Evolutionary conservation across 371 early-diverging fungal species (phyloP).

Genomic region (Mortierella sp.): DNA sequence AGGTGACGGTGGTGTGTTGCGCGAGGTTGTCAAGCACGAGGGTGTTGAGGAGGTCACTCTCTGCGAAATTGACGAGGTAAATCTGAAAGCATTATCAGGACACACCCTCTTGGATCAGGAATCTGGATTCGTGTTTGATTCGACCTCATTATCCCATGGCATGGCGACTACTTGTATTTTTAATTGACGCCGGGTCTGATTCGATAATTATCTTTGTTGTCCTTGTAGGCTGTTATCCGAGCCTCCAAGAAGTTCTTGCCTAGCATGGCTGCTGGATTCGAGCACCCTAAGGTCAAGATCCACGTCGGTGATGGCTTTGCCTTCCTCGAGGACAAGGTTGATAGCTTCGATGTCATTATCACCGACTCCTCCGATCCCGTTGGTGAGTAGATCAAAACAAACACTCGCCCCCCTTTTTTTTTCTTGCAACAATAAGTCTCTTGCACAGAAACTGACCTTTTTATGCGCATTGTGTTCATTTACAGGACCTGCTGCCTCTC

Average conservation of each 20-base stretch:
- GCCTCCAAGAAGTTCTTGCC: conserved; percentile 94
- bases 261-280: conserved; percentile 92
- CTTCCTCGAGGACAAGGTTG: conserved; percentile 88
- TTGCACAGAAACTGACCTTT: too few relatives aligned
- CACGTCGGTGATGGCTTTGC: conserved; percentile 96
- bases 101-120: background rate
- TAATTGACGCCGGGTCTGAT: too few relatives aligned
- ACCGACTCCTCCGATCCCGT: conserved; percentile 99
- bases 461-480: background rate
- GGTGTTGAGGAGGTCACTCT: conserved; percentile 90
- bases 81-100: background rate
- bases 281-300: conserved; percentile 93
- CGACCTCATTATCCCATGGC: too few relatives aligned
- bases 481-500: conserved; percentile 92
- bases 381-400: conserved; percentile 57
- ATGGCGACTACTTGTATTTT: too few relatives aligned
- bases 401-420: background rate
- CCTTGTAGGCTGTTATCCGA: conserved; percentile 79
- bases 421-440: conserved; percentile 1
- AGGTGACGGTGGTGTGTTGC: conserved; percentile 98
- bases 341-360: conserved; percentile 96
- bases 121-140: too few relatives aligned
- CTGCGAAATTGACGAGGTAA: conserved; percentile 95
- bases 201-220: background rate
- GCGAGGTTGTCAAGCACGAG: conserved; percentile 96